phyloP scores from a whole-genome alignment of 345 rosid genomes.

The Euphorbia lathyris region DNA sequence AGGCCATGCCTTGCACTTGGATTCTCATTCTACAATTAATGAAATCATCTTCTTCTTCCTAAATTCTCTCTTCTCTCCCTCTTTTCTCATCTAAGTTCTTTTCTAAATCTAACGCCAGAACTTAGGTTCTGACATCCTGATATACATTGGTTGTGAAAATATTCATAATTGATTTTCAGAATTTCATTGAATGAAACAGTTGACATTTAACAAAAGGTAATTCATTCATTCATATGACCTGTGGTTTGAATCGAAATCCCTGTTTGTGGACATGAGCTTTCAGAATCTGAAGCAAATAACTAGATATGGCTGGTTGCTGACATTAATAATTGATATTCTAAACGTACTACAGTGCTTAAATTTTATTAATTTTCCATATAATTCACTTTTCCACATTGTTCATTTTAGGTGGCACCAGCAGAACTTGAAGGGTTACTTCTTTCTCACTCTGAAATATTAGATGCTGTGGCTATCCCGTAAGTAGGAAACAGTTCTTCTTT shows the following conservation, averaged over 20 bases:
- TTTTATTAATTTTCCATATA: neutral
- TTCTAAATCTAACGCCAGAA: no score
- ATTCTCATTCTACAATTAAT: no score
- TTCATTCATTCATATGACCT: neutral
- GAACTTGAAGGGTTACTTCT: conserved; percentile 89
- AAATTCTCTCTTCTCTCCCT: no score
- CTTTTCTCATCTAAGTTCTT: no score
- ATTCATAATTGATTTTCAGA: neutral
- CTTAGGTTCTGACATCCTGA: no score
- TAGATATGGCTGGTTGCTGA: neutral
- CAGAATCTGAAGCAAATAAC: neutral
- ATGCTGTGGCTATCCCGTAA: conserved; percentile 92
- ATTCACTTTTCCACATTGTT: neutral
- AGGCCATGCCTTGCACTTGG: no score
- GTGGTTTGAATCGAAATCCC: neutral
- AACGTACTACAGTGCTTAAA: neutral
- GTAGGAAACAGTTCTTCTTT: conserved; percentile 18
- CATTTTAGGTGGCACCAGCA: conserved; percentile 82
- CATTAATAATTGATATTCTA: neutral
- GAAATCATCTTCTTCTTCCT: no score
- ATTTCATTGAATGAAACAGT: neutral
- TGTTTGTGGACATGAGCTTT: neutral
- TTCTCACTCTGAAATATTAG: conserved; percentile 73
- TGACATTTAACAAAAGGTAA: neutral
- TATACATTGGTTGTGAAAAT: neutral